Base-by-base conservation (phyloP, 352 stramenopile species). In the Phytopythium vexans region DNA sequence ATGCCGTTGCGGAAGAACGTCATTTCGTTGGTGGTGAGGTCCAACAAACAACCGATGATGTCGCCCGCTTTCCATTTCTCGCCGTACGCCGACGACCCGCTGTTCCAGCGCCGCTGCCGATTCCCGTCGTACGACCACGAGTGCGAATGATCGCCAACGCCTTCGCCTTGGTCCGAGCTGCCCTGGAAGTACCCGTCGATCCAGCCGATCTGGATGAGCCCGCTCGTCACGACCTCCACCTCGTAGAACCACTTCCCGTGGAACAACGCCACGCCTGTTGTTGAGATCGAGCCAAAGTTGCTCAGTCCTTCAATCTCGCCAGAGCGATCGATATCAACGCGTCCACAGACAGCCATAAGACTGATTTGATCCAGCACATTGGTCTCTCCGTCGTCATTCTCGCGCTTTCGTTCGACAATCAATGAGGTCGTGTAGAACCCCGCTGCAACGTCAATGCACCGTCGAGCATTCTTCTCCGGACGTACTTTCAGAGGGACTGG, bases 111-210 rank as follows among this genome's bases (percentile, higher is more conserved):
- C 8, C 91, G 81, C 55, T 96, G 83, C 8, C 92, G 84, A 58
- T 93, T 95, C 32, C 92, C 92, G 49, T 98, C 92, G 49, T 97
- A 98, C 1, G 88, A 95, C 92, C 92, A 98, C 4, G 88, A 97
- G 52, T 98, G 87, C 6, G 74, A 50, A 48, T 97, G 89, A 44
- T 98, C 90, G 15, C 90, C 90, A 8, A 97, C 91, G 27, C 88
- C 92, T 66, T 96, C 82, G 9, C 89, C 92, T 68, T 95, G 86
- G 48, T 97, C 89, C 6, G 88, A 95, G 46, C 79, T 96, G 6
- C 90, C 92, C 58, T 96, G 77, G 54, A 96, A 98, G 50, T 94
- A 89, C 14, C 75, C 73, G 58, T 97, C 90, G 33, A 93, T 95
- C 91, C 91, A 98, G 7, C 92, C 92, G 27, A 98, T 87, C 64